Percentiles rank a stretch among this genome's conserved stretches.
Evolutionary conservation across 176 grass and related monocot genomes (phyloP).

Genomic region (Ensete ventricosum): DNA sequence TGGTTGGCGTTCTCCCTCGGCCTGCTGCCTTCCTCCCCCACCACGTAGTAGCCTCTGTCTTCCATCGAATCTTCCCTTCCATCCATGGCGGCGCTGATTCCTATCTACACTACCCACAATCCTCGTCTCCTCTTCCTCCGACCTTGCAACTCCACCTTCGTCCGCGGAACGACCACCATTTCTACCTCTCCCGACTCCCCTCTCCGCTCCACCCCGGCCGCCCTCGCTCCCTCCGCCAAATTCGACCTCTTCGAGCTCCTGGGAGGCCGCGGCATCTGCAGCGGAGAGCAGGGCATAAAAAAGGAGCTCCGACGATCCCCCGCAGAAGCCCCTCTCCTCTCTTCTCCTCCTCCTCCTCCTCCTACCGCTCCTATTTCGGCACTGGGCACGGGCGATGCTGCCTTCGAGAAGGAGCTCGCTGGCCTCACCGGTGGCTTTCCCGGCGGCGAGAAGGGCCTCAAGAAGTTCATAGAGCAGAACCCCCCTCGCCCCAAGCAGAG

Average conservation of each 20-base stretch:
- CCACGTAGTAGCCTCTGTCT: neutral
- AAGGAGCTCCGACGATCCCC: constrained; percentile 34
- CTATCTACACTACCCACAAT: constrained; percentile 16
- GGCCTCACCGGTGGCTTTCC: constrained; percentile 88
- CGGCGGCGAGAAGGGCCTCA: constrained; percentile 73
- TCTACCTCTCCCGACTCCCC: neutral
- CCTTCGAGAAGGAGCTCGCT: constrained; percentile 81
- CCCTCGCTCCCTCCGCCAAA: constrained; percentile 27
- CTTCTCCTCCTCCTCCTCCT: neutral
- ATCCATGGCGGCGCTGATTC: neutral
- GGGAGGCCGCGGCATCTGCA: constrained; percentile 56
- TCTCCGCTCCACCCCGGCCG: constrained; percentile 11
- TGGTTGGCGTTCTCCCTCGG: too few species aligned
- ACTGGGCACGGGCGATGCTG: constrained; percentile 14
- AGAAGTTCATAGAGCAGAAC: constrained; percentile 64
- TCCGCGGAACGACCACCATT: neutral
- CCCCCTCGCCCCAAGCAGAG: constrained; percentile 28
- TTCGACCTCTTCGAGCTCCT: constrained; percentile 33
- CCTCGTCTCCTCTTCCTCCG: constrained; percentile 24
- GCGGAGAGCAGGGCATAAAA: constrained; percentile 47
- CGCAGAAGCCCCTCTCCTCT: neutral
- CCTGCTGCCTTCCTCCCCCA: too few species aligned
- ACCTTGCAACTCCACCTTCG: constrained; percentile 19
- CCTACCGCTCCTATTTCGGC: neutral
- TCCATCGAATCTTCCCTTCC: neutral